Base-by-base conservation (phyloP, 2,329 filamentous ascomycete genomes). In the Nemania bipapillata region DNA sequence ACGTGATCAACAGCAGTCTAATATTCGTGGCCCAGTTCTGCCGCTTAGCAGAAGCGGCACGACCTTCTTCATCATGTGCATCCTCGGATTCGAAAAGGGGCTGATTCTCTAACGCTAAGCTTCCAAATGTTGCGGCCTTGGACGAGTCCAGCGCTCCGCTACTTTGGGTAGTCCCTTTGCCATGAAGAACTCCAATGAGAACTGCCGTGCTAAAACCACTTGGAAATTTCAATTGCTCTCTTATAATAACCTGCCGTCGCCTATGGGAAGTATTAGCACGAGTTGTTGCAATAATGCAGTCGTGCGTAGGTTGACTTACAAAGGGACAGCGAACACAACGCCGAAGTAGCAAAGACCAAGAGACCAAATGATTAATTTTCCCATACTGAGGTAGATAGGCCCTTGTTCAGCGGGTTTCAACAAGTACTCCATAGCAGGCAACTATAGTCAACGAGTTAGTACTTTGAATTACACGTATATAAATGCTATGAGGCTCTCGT, bases 271-370 rank as follows among this genome's bases (percentile, higher is more conserved):
- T 24, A 20, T 70, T 26, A 70, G 60, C 17, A 53, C 37, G 17
- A 12, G 8, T 4, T 52, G n/a, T 62, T 24, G 20, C 15, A 7
- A 45, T 47, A 53, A 24, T 37, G 15, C 20, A 8, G 4, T 6
- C 26, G 49, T 26, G 7, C 26, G 49, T 26, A 9, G 9, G 60
- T 28, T 64, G 17, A 73, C 83, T 80, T 78, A 86, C 85, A 98
- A 78, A 0, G 96, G 96, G 15, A 99, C 95, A 0, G 94, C 96
- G 82, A 99, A 98, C 0, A 98, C 91, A 1, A 98, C 96, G 0
- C 96, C 96, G 78, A 99, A 99, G 77, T 98, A 95, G 78, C 94
- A 97, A 17, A 99, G 87, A 0, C 96, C 96, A 62, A 99, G 80
- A 28, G 93, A 92, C 96, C 96, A 99, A 7, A 97, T 79, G 6